phyloP scores from a whole-genome alignment of 805 yeast genomes.

The Sungouiella blattae region DNA sequence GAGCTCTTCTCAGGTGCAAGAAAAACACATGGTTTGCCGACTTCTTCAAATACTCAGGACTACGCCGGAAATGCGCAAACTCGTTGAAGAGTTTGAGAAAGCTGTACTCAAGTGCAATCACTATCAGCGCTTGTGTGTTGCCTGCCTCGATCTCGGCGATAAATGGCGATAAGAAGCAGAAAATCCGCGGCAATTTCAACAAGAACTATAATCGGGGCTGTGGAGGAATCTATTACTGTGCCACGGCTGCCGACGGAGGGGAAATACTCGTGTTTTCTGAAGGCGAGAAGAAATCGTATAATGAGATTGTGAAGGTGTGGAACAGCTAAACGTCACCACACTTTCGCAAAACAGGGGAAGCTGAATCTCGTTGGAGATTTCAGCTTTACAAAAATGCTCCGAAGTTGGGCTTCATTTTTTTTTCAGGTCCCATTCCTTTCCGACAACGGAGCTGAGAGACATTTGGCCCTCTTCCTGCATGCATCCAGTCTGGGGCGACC shows the following conservation, averaged over 20 bases:
- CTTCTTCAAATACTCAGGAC: constrained; percentile 7
- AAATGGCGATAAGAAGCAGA: constrained; percentile 3
- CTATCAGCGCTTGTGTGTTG: constrained; percentile 7
- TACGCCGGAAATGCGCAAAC: constrained; percentile 5
- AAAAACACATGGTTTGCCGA: constrained; percentile 11
- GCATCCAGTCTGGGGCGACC: too few species aligned
- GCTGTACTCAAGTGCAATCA: constrained; percentile 6
- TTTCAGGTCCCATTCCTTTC: too few species aligned
- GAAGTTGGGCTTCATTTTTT: too few species aligned
- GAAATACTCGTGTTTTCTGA: constrained; percentile 5
- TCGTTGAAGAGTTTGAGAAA: constrained; percentile 3
- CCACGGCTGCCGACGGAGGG: constrained; percentile 11
- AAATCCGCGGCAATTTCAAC: constrained; percentile 5
- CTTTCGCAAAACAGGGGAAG: too few species aligned
- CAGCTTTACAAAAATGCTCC: too few species aligned
- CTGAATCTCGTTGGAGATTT: too few species aligned
- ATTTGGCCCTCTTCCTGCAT: too few species aligned
- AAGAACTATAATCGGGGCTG: constrained; percentile 12
- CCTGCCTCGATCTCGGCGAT: constrained; percentile 11
- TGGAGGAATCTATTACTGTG: constrained; percentile 14
- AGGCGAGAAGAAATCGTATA: constrained; percentile 3
- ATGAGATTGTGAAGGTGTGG: constrained; percentile 10
- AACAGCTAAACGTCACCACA: too few species aligned
- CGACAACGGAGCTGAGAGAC: too few species aligned
- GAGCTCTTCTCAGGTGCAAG: constrained; percentile 26